Base-by-base conservation (phyloP, 805 yeast species). In the Metschnikowia reukaufii region DNA sequence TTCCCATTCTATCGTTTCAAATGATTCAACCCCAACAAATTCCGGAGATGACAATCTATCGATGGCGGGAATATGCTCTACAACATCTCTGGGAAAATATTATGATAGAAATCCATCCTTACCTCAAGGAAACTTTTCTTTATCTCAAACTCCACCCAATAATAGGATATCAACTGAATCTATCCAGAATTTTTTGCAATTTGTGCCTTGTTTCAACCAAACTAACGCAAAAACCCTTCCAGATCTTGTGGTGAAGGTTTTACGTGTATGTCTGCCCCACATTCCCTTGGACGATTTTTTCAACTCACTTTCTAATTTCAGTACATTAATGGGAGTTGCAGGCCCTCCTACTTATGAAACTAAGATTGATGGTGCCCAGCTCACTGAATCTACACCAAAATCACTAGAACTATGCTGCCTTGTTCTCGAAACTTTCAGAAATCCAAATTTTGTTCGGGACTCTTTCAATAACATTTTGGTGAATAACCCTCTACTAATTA, bases 251-350 rank as follows among this genome's bases (percentile, higher is more conserved):
- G 52, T 70, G 34, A 50, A 52, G 2, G 48, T 69, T 4, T 47
- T 70, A 9, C 45, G 50, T 31, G 61, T 59, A 36, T 36, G 63
- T 15, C 60, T 59, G 29, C 47, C 58, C 7, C 64, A 65, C 7
- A 44, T 67, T 9, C 66, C 73, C 1, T 47, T 71, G 23, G 76
- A 71, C 49, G 74, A 71, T 46, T 71, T 71, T 50, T 72, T 67
- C 51, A 68, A 67, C 48, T 51, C 70, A 21, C 52, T 72, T 25
- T 70, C 69, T 57, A 67, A 68, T 48, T 54, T 58, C 44, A 66
- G 62, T 12, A 56, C 41, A 16, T 52, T 44, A 44, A 49, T 17
- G 8, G 27, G 33, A 9, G n/a, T 19, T 29, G n/a, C 16, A 18
- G 34, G n/a, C 25, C 30, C 16, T 20, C 29, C 55, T 3, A 39